Evolutionary conservation across 345 rosid species (phyloP).

Genomic region (Hypericum androsaemum): DNA sequence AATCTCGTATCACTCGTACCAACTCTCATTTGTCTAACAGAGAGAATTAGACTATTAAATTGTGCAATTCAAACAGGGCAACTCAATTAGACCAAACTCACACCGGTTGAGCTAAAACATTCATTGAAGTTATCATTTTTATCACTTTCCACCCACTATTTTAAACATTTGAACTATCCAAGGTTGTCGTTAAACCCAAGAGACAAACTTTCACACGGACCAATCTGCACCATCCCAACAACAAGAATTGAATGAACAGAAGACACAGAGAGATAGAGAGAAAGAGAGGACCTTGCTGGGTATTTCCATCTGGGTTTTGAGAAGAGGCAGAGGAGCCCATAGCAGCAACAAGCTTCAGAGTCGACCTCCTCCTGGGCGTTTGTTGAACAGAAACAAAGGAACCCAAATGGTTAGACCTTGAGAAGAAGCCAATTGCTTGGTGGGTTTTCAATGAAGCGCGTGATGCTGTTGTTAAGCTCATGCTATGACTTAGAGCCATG

Average conservation of each 20-base stretch:
- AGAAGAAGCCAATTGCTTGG: not conserved
- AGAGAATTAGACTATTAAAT: too few relatives aligned
- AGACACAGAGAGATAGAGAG: not conserved
- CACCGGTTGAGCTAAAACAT: too few relatives aligned
- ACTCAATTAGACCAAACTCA: too few relatives aligned
- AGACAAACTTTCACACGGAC: not conserved
- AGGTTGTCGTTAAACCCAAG: too few relatives aligned
- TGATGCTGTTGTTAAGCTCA: conserved; percentile 4
- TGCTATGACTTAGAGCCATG: conserved; percentile 17
- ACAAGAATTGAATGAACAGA: not conserved
- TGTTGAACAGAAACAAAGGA: not conserved
- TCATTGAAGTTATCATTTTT: too few relatives aligned
- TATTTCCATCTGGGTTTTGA: conserved; percentile 45
- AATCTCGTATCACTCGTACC: too few relatives aligned
- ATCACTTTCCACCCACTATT: too few relatives aligned
- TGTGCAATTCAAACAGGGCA: too few relatives aligned
- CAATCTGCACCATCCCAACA: too few relatives aligned
- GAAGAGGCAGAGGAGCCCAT: conserved; percentile 90
- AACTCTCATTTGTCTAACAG: too few relatives aligned
- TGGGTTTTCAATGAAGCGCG: conserved; percentile 16
- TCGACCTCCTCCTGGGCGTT: conserved; percentile 13
- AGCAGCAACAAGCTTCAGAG: conserved; percentile 28
- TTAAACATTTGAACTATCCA: too few relatives aligned
- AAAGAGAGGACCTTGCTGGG: conserved; percentile 25
- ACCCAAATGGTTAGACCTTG: conserved; percentile 12